A percentile compares a stretch with the other conserved stretches of the same genome.
Evolutionary conservation across 2,329 filamentous ascomycete genomes (phyloP).

Genomic region (Aspergillus calidoustus): DNA sequence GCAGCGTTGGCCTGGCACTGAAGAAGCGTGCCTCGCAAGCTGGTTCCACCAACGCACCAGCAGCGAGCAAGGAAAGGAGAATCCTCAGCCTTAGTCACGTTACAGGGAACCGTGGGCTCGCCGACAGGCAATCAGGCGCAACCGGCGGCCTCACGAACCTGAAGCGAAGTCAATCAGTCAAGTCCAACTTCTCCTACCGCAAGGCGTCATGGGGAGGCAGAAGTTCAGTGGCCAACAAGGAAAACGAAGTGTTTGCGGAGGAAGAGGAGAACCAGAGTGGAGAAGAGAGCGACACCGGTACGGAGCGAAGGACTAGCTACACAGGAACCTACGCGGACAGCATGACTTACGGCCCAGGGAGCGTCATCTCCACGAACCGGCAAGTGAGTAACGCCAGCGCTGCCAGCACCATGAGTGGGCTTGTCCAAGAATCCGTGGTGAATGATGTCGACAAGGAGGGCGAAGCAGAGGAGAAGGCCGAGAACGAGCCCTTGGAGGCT

Average conservation of each 20-base stretch:
- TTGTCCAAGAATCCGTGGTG: conserved; percentile 28
- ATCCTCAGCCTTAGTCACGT: conserved; percentile 94
- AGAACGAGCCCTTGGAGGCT: conserved; percentile 10
- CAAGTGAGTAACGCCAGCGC: conserved; percentile 48
- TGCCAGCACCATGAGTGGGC: conserved; percentile 33
- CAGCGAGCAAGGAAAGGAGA: conserved; percentile 66
- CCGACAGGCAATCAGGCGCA: conserved; percentile 39
- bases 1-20: conserved; percentile 52
- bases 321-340: conserved; percentile 48
- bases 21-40: conserved; percentile 53
- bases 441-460: conserved; percentile 29
- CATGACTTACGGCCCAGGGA: conserved; percentile 45
- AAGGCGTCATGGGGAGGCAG: conserved; percentile 73
- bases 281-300: conserved; percentile 56
- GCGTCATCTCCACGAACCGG: conserved; percentile 44
- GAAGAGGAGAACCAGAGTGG: conserved; percentile 59
- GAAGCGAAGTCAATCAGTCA: conserved; percentile 78
- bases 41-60: conserved; percentile 51
- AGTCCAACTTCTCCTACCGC: conserved; percentile 63
- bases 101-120: conserved; percentile 65
- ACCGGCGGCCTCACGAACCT: conserved; percentile 60
- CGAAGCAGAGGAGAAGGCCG: conserved; percentile 17
- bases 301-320: conserved; percentile 51
- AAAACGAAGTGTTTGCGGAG: conserved; percentile 67
- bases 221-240: conserved; percentile 56